Evolutionary conservation across 176 grass and related monocot species (phyloP), one percentile per base, ranked within the genome.

Genomic region (Paspalum notatum): DNA sequence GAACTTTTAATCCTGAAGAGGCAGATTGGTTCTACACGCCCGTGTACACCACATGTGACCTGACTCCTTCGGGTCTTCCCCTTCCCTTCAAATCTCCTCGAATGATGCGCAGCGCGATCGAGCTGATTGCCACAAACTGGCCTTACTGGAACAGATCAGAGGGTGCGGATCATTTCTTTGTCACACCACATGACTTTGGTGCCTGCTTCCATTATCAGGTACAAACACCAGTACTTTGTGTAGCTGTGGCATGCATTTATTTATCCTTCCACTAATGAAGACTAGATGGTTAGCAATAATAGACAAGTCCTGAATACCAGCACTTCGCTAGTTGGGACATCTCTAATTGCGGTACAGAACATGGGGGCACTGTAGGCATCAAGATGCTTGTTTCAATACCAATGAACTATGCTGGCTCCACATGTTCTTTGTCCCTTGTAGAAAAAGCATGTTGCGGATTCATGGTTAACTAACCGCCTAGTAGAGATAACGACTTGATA

Each of bases 181-280:
- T 97, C 49, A 88, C 84, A 5, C 94, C 94, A 48, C 94, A 97
- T 89, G 94, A 97, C 82, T 97, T 97, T 80, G 94, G 89, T 12
- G 79, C 94, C 57, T 97, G 94, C 81, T 97, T 97, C 81, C 94
- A 97, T 86, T 94, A 90, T 90, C 94, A 94, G 94, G 94, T 97
- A 90, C 66, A 71, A 52, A 11, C 15, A 72, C 4, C 56, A 66
- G 47, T 58, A 62, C 82, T 85, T 48, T 55, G 49, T 68, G 74
- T 57, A 71, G 77, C 63, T 64, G 56, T 77, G 62, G 18, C 37
- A 12, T 25, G 37, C 62, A 69, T 80, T 62, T 52, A 48, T 68
- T 82, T 66, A 50, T 85, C 14, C 25, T 60, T 81, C 53, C 50
- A 12, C 7, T 44, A 40, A 61, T 46, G 8, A 24, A 67, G 54